Conservation (phyloP, 2,329 filamentous ascomycete genomes). For the Cercospora janseana region DNA sequence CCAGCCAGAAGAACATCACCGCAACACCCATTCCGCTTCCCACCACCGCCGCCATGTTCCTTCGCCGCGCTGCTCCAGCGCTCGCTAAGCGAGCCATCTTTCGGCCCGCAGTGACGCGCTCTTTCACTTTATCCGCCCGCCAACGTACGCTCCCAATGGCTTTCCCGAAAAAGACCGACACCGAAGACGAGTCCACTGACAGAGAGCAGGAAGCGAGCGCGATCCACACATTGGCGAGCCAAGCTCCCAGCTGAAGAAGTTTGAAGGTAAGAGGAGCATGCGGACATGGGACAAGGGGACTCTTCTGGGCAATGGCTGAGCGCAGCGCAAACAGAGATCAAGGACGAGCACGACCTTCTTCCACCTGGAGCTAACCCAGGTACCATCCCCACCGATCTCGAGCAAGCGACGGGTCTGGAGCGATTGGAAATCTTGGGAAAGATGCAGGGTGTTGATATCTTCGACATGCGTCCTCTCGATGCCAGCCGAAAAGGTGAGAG, state of each 20-base stretch:
- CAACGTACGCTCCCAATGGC: constrained; percentile 43
- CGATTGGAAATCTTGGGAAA: constrained; percentile 98
- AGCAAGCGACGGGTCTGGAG: constrained; percentile 96
- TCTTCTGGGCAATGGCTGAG: constrained; percentile 16
- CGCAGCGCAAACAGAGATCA: constrained; percentile 65
- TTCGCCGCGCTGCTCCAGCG: constrained; percentile 52
- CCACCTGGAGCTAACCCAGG: constrained; percentile 78
- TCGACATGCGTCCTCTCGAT: constrained; percentile 97
- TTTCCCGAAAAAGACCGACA: constrained; percentile 16
- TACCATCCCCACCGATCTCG: constrained; percentile 86
- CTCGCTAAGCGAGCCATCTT: constrained; percentile 47
- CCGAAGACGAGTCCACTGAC: constrained; percentile 12
- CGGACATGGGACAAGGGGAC: not conserved
- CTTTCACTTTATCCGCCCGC: constrained; percentile 48
- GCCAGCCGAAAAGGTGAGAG: constrained; percentile 75
- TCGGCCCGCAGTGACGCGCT: constrained; percentile 42
- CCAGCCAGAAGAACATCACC: constrained; percentile 8
- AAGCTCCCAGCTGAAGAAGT: constrained; percentile 44
- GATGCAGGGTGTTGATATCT: constrained; percentile 97
- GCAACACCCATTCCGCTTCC: constrained; percentile 11
- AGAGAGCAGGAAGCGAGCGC: constrained; percentile 22
- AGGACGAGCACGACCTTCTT: constrained; percentile 75
- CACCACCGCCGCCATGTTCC: constrained; percentile 39
- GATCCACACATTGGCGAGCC: constrained; percentile 41
- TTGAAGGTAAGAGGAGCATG: constrained; percentile 47